Evolutionary conservation across 192 early-diverging fungal genomes (phyloP), one percentile per base, ranked within the genome.

Genomic region (Linnemannia zychae): DNA sequence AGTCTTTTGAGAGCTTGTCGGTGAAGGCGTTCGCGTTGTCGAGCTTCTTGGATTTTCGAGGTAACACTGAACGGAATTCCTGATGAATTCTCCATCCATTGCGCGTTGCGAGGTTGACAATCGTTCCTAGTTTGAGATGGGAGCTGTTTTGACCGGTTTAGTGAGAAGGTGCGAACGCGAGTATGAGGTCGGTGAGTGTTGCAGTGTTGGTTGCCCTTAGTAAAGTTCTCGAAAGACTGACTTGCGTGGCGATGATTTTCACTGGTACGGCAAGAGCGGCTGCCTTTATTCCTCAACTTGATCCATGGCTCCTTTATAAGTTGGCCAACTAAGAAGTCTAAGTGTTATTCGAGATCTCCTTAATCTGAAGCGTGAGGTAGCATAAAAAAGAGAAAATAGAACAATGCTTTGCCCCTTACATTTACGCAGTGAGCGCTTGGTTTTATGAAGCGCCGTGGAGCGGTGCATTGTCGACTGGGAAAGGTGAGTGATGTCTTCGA

Each of bases 21-120:
- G 20, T 53, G 47, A 36, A 70, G 17, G 13, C 46, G 0, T 28
- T 80, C 79, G 40, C 79, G 79, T 69, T 36, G 60, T 16, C 66
- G 79, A 13, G 72, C 72, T 18, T 80, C 79, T 0, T 75, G 67
- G 4, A 31, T 33, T 1, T 37, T 20, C 57, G 0, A 9, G 24
- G 46, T n/a, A 7, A 12, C 31, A 50, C 13, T 28, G 18, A 1
- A 18, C 11, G 12, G 52, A 50, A n/a, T 0, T 3, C 4, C 7
- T 65, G 53, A 1, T 46, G 52, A 50, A 65, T 24, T 36, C 17
- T 31, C 53, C 36, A 33, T 22, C 28, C 7, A 46, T 20, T 20
- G 34, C 48, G 47, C 22, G 9, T 33, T 13, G 44, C 31, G 28
- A 31, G 28, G 3, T 1, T 7, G 28, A 24, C 12, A 2, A 3